phyloP scores from a whole-genome alignment of 495 filamentous ascomycete genomes.

The Letharia columbiana region DNA sequence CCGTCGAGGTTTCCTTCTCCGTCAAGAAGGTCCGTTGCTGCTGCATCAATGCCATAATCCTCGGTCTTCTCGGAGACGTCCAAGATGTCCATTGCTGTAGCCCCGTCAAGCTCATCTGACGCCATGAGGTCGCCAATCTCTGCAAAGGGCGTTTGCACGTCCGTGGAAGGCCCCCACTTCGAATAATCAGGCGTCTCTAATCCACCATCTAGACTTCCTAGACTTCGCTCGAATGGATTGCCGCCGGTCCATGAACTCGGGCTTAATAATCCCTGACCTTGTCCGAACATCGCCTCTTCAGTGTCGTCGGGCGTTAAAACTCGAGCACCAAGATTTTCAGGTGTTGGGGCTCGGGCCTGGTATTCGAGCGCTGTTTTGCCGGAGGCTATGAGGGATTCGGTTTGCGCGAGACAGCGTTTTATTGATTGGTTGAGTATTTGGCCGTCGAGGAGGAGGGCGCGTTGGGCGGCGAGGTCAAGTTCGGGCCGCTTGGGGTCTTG shows the following conservation, averaged over 20 bases:
- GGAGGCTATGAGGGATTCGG: conserved; percentile 82
- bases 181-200: conserved; percentile 9
- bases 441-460: conserved; percentile 75
- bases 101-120: not conserved
- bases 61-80: not conserved
- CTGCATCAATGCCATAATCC: not conserved
- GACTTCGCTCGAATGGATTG: conserved; percentile 20
- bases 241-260: conserved; percentile 7
- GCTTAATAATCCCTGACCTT: conserved; percentile 20
- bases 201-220: conserved; percentile 5
- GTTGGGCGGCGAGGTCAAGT: conserved; percentile 80
- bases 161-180: not conserved
- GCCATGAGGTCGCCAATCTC: not conserved
- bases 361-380: conserved; percentile 81
- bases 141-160: not conserved
- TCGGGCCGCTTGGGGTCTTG: conserved; percentile 68
- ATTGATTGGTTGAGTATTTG: conserved; percentile 92
- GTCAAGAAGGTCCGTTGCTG: not conserved
- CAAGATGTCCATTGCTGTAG: not conserved
- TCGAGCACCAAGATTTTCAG: conserved; percentile 65
- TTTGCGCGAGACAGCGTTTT: conserved; percentile 75
- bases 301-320: conserved; percentile 63
- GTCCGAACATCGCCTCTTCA: conserved; percentile 34
- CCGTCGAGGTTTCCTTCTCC: not conserved
- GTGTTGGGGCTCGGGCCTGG: conserved; percentile 61